Base-by-base conservation (phyloP, 805 yeast genomes). In the Pichia gijzeniarum region DNA sequence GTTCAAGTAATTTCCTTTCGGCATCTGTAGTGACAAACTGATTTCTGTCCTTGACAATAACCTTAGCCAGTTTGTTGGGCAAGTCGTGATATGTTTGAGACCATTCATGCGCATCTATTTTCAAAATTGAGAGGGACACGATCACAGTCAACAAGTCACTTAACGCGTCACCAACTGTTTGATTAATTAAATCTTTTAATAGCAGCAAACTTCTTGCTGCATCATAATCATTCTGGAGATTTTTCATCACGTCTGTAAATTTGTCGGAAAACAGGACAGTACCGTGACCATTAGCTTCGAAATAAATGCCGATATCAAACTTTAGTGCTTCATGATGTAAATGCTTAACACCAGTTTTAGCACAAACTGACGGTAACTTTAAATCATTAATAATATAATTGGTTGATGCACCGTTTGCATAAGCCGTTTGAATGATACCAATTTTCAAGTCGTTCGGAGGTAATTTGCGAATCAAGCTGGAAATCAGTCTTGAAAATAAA, bases 281-380 rank as follows among this genome's bases (percentile, higher is more conserved):
- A 13, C 99, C 99, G 61, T 93, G 99, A n/a, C 99, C 99, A 61
- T 93, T 93, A 44, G 99, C 99, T 69, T 93, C 99, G 57, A 93
- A 93, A 66, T 93, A 93, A 14, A 93, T 81, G 21, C 99, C 99
- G 50, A 91, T 74, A 58, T 89, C 98, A 59, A 77, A 93, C 36
- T 79, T 73, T 48, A 75, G 78, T 1, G 95, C 93, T 41, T 89
- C 95, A 59, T 91, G 97, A 62, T 93, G 99, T 52, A 93, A 70
- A 67, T 93, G 95, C 65, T 93, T 93, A 31, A 93, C 99, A 34
- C 99, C 99, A 2, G 99, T 93, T 36, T 95, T 83, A 0, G 98
- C 86, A 63, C 91, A 86, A 1, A 78, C 77, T 5, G 88, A 96
- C 1, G 96, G 95, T 13, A 87, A 65, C 43, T 77, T 71, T 55